Percentiles rank a stretch among this genome's conserved stretches.
Evolutionary conservation across 2,329 filamentous ascomycete species (phyloP).

Genomic region (Phialemoniopsis sp.): DNA sequence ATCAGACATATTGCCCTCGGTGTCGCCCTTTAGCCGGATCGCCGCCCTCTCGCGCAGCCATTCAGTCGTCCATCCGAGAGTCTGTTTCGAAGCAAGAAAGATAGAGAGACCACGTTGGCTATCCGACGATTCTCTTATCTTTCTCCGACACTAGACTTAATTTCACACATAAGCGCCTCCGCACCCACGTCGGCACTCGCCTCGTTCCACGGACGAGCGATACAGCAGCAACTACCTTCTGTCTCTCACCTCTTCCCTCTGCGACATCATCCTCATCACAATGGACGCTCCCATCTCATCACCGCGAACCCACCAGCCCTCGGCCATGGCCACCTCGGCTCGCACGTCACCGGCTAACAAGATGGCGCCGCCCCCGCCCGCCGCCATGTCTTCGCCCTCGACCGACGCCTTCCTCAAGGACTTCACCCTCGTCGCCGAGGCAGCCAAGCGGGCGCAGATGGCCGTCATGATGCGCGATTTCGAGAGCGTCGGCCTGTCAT

Average conservation of each 20-base stretch:
- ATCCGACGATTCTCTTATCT: too few relatives aligned
- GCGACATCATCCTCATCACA: constrained; percentile 1
- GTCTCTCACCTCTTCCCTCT: constrained; percentile 4
- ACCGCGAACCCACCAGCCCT: constrained; percentile 17
- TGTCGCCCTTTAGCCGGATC: too few relatives aligned
- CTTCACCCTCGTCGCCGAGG: constrained; percentile 84
- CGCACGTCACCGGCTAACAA: constrained; percentile 11
- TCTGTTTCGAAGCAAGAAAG: too few relatives aligned
- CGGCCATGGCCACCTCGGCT: constrained; percentile 9
- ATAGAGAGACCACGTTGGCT: too few relatives aligned
- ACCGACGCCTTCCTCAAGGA: constrained; percentile 67
- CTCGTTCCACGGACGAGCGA: too few relatives aligned
- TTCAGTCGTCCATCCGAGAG: too few relatives aligned
- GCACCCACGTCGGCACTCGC: too few relatives aligned
- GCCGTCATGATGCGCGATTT: constrained; percentile 84
- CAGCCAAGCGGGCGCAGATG: constrained; percentile 89
- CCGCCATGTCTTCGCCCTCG: constrained; percentile 32
- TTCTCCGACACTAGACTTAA: too few relatives aligned
- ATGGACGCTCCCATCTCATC: constrained; percentile 31
- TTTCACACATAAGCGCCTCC: too few relatives aligned
- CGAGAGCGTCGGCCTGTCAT: constrained; percentile 62
- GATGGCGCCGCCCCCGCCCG: constrained; percentile 18
- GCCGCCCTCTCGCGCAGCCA: too few relatives aligned
- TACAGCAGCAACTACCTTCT: too few relatives aligned
- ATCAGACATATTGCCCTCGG: too few relatives aligned